phyloP scores from a whole-genome alignment of 2,329 filamentous ascomycete species.

The Pestalotiopsis sp. region DNA sequence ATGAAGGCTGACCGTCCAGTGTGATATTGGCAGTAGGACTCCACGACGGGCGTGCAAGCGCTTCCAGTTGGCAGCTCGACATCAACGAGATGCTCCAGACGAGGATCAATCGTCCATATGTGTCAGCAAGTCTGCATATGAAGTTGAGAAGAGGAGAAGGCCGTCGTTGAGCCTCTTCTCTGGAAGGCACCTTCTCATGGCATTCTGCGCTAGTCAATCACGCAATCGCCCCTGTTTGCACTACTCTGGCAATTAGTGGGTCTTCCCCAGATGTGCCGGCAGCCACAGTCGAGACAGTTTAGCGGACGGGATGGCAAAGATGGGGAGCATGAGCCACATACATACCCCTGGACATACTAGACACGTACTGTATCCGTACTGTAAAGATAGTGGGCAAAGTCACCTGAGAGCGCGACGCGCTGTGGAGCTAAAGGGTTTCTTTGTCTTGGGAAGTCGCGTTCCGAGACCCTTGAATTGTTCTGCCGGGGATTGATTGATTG shows the following conservation, averaged over 20 bases:
- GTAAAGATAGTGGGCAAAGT: neutral
- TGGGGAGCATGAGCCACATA: neutral
- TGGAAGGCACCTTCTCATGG: neutral
- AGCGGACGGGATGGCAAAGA: neutral
- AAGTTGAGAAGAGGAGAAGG: constrained; percentile 12
- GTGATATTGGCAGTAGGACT: neutral
- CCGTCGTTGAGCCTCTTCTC: neutral
- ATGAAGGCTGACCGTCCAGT: neutral
- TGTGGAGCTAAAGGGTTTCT: neutral
- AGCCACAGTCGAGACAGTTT: neutral
- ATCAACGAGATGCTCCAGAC: neutral
- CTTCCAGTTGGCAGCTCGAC: neutral
- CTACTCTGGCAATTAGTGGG: neutral
- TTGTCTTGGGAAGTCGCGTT: neutral
- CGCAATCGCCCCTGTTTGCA: constrained; percentile 11
- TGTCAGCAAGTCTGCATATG: neutral
- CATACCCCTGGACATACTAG: neutral
- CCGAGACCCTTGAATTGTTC: neutral
- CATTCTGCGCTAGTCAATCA: constrained; percentile 11
- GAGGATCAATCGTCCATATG: neutral
- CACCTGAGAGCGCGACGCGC: constrained; percentile 9
- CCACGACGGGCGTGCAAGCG: neutral
- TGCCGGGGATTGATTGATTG: neutral
- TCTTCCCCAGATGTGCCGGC: neutral
- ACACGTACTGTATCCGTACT: neutral